Evolutionary conservation across 495 filamentous ascomycete species (phyloP).

Genomic region (Venustampulla echinocandica): DNA sequence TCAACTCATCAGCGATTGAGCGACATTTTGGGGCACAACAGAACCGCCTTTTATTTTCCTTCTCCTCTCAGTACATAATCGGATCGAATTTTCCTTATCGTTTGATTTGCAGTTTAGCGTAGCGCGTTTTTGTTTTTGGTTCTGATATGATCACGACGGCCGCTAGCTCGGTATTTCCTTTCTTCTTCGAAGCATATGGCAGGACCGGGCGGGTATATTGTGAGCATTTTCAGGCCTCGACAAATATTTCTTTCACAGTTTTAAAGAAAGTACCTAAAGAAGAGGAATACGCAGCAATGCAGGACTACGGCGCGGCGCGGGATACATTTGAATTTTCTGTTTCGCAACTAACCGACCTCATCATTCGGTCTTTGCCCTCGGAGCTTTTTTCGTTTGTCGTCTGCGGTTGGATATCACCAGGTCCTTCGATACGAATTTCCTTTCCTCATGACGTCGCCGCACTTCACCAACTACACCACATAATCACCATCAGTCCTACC

Average conservation of each 20-base stretch:
- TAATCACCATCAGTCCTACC: not conserved
- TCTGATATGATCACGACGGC: constrained; percentile 13
- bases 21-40: constrained; percentile 22
- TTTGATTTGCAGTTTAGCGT: constrained; percentile 20
- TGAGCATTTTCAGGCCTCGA: constrained; percentile 18
- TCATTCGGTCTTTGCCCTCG: constrained; percentile 16
- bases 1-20: constrained; percentile 23
- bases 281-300: constrained; percentile 26
- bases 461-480: not conserved
- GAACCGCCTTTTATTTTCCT: constrained; percentile 11
- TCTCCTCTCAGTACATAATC: constrained; percentile 23
- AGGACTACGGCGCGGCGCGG: constrained; percentile 21
- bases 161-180: constrained; percentile 23
- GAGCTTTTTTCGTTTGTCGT: constrained; percentile 17
- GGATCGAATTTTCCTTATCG: constrained; percentile 23
- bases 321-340: constrained; percentile 15
- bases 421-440: constrained; percentile 8
- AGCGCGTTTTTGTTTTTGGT: constrained; percentile 23
- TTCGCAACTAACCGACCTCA: not conserved
- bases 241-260: constrained; percentile 7
- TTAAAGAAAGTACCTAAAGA: constrained; percentile 21
- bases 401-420: constrained; percentile 11
- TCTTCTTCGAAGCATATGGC: constrained; percentile 18
- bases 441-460: constrained; percentile 10
- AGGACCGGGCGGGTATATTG: constrained; percentile 21